Base-by-base conservation (phyloP, 2,329 filamentous ascomycete genomes). In the Phyllosticta ampelicida region DNA sequence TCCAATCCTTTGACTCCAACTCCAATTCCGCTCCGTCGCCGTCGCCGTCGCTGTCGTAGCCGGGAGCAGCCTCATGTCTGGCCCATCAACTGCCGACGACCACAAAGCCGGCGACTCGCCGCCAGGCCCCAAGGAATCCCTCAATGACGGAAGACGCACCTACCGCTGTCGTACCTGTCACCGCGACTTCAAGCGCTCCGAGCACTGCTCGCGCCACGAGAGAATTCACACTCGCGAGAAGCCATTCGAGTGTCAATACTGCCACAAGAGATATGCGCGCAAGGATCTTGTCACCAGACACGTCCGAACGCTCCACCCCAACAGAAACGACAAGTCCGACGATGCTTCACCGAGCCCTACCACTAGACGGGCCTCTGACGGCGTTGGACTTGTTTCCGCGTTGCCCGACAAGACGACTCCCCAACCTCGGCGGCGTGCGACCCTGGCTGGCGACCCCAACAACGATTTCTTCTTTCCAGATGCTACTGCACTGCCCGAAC, bases 281-380 rank as follows among this genome's bases (percentile, higher is more conserved):
- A 71, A 69, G 67, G 69, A 71, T 59, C 63, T 71, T n/a, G 65
- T 71, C 13, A 68, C 70, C 54, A 65, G 69, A 51, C 69, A 71
- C 54, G 69, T 70, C 51, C 63, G 66, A 50, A 69, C 69, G 10
- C 60, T 71, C 13, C 69, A 71, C 54, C 63, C 66, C 51, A 44
- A 58, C n/a, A 53, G 53, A 51, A 44, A 44, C 36, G n/a, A 36
- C 30, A 36, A 36, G 30, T 10, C 11, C 30, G 30, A 44, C n/a
- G 36, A 44, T 44, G 36, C 36, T 6, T 58, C 51, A 5, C 55
- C 55, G 3, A 44, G 19, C 21, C 53, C 55, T n/a, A n/a, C n/a
- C n/a, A n/a, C n/a, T 0, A 20, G 18, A 16, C 28, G 51, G n/a
- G 52, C 55, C 9, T 53, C 55, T n/a, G 36, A 44, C 16, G 36